Evolutionary conservation across 805 yeast genomes (phyloP).

Genomic region (Jamesozyma spencerorum): DNA sequence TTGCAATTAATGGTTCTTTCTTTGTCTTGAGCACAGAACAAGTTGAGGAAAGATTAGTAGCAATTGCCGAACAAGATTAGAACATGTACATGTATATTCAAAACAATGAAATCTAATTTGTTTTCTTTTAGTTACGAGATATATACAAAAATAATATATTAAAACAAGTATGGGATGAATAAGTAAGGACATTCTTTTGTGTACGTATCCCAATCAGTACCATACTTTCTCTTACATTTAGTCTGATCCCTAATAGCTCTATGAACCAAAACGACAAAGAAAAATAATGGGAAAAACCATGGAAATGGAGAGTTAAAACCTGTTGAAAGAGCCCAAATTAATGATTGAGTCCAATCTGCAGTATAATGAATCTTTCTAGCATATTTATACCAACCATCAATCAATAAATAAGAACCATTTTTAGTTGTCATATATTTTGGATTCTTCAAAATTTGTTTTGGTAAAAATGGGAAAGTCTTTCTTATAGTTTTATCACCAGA

Average conservation of each 20-base stretch:
- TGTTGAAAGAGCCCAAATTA: constrained; percentile 87
- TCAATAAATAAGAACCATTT: constrained; percentile 73
- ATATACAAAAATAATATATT: constrained; percentile 9
- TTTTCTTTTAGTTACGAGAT: too few species aligned
- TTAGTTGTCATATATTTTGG: constrained; percentile 80
- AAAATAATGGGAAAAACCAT: constrained; percentile 92
- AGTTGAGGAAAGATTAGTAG: constrained; percentile 85
- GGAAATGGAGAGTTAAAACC: constrained; percentile 86
- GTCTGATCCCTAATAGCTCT: constrained; percentile 81
- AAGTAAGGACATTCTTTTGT: constrained; percentile 81
- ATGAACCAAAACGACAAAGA: constrained; percentile 77
- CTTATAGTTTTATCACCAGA: constrained; percentile 71
- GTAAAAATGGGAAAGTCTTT: constrained; percentile 89
- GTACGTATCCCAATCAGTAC: constrained; percentile 88
- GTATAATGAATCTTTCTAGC: constrained; percentile 95
- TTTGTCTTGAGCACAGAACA: constrained; percentile 70
- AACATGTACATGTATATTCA: background rate
- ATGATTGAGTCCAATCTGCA: constrained; percentile 81
- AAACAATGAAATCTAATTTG: background rate
- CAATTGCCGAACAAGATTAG: constrained; percentile 94
- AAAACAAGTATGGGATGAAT: constrained; percentile 81
- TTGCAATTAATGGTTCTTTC: constrained; percentile 67
- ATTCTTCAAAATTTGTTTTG: constrained; percentile 69
- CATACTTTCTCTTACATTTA: constrained; percentile 81
- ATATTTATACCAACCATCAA: constrained; percentile 90